phyloP scores from a whole-genome alignment of 805 yeast genomes.

The Metschnikowia hibisci region DNA sequence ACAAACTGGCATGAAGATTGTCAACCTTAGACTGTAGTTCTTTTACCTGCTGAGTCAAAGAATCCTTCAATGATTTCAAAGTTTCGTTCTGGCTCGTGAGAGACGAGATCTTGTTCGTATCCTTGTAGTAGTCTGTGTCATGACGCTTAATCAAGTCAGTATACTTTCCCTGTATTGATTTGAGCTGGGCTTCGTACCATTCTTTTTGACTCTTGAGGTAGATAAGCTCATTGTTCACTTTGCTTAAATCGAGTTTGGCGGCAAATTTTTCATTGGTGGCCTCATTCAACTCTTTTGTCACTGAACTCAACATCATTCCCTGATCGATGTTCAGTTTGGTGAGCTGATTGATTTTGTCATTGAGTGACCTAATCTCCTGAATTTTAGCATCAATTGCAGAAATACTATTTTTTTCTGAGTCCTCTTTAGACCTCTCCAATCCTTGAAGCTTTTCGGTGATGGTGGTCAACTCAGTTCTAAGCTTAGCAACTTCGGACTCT shows the following conservation, averaged over 20 bases:
- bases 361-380: constrained; percentile 25
- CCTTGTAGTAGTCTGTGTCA: constrained; percentile 32
- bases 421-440: constrained; percentile 15
- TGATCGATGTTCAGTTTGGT: constrained; percentile 35
- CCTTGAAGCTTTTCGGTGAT: constrained; percentile 17
- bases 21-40: constrained; percentile 43
- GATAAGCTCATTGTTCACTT: constrained; percentile 30
- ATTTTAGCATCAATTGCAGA: constrained; percentile 15
- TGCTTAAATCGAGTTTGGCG: constrained; percentile 33
- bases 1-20: constrained; percentile 17
- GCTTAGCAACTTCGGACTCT: constrained; percentile 7
- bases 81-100: constrained; percentile 19
- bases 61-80: constrained; percentile 33
- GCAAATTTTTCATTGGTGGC: constrained; percentile 33
- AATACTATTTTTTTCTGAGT: constrained; percentile 5
- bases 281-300: constrained; percentile 36
- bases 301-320: constrained; percentile 31
- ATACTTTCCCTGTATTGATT: constrained; percentile 30
- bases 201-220: constrained; percentile 33
- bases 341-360: constrained; percentile 26
- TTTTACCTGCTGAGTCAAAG: constrained; percentile 37
- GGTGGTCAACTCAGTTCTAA: constrained; percentile 14
- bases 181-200: constrained; percentile 41
- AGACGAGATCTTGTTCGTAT: constrained; percentile 27
- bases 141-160: constrained; percentile 38